Conservation (phyloP, 2,329 filamentous ascomycete species). For the Lithohypha guttulata region DNA sequence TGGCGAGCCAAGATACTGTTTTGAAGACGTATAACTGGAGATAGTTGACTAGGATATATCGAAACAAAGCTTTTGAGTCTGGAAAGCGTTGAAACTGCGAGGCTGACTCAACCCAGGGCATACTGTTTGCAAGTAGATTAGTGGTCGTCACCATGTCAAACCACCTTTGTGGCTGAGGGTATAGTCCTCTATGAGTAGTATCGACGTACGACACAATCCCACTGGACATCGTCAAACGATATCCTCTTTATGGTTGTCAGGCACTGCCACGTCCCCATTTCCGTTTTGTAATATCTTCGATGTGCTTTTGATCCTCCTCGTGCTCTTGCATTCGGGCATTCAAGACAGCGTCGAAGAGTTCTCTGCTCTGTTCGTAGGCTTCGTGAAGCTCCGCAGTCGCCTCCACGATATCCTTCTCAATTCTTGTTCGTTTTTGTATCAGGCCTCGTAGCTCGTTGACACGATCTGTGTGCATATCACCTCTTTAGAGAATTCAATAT, state of each 20-base stretch:
- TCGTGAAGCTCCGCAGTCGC: background rate
- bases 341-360: background rate
- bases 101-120: no score
- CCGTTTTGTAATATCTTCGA: background rate
- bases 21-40: no score
- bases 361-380: background rate
- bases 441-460: background rate
- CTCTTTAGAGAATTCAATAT: no score
- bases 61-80: no score
- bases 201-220: background rate
- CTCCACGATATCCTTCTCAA: conserved; percentile 1
- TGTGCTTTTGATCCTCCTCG: background rate
- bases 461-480: background rate
- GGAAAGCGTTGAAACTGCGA: no score
- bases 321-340: conserved; percentile 1
- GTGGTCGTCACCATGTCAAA: no score
- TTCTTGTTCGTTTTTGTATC: background rate
- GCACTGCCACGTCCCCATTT: background rate
- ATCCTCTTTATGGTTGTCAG: background rate
- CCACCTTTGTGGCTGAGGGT: no score
- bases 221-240: background rate
- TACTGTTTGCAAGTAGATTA: no score
- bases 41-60: no score
- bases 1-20: no score
- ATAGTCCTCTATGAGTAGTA: no score